These are phyloP conservation scores for Turritis glabra DNA, from an alignment of 345 rosid genomes.

Conservation along the genomic window DNA sequence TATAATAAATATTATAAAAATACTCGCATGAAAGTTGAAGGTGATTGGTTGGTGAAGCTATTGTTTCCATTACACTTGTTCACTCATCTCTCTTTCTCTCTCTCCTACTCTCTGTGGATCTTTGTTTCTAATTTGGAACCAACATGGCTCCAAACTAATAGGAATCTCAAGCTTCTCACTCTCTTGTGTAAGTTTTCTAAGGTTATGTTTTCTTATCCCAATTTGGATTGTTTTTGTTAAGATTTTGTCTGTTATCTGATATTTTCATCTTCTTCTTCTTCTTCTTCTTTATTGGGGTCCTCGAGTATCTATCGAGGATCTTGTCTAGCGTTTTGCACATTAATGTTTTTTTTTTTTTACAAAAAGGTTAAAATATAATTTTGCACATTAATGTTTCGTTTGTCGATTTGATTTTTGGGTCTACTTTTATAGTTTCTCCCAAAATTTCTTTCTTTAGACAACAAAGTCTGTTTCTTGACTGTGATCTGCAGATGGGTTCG, in stretches of 20 bases:
- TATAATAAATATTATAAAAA: not conserved
- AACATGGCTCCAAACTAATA: constrained; percentile 64
- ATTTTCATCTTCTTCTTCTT: not conserved
- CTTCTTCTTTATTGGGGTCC: no score
- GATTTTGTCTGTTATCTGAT: constrained; percentile 14
- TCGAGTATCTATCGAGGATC: not conserved
- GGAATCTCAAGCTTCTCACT: constrained; percentile 34
- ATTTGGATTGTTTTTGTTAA: constrained; percentile 1
- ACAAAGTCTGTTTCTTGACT: not conserved
- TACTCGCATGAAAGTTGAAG: constrained; percentile 52
- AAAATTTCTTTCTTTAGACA: not conserved
- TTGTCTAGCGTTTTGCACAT: not conserved
- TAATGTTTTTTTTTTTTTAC: no score
- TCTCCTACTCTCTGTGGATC: constrained; percentile 13
- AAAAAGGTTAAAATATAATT: no score
- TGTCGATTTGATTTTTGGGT: not conserved
- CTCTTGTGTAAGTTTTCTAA: constrained; percentile 5
- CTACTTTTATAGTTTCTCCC: not conserved
- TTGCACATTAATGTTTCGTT: not conserved
- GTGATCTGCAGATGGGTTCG: not conserved
- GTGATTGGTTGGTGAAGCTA: constrained; percentile 53
- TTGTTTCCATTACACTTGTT: constrained; percentile 39
- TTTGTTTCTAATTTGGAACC: constrained; percentile 54
- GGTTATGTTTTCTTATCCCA: not conserved
- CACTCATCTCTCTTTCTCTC: constrained; percentile 3